phyloP scores from a whole-genome alignment of 2,329 filamentous ascomycete species.

The Apiospora rasikravindrae region DNA sequence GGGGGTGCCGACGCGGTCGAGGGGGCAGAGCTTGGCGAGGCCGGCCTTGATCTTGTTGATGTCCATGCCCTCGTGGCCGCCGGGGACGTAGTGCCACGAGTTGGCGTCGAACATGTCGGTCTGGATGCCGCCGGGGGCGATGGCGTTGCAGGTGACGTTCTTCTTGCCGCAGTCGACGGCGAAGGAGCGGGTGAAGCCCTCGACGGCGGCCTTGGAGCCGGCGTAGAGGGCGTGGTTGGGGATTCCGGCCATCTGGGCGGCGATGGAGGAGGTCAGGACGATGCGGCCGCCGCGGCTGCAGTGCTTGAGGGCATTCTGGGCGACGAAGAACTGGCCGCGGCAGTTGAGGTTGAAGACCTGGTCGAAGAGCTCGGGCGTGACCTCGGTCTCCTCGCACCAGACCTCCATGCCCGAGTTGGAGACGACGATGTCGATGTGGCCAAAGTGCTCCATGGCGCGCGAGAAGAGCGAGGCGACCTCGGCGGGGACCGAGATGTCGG shows the following conservation, averaged over 20 bases:
- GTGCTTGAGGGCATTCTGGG: constrained; percentile 75
- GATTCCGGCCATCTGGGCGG: constrained; percentile 68
- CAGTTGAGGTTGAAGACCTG: constrained; percentile 75
- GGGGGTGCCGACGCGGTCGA: constrained; percentile 62
- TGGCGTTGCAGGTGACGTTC: constrained; percentile 74
- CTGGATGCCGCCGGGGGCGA: constrained; percentile 76
- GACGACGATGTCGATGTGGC: constrained; percentile 73
- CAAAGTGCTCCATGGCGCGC: constrained; percentile 67
- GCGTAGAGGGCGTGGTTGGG: constrained; percentile 75
- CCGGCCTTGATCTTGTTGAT: constrained; percentile 59
- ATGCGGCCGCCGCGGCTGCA: constrained; percentile 73
- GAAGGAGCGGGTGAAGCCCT: constrained; percentile 74
- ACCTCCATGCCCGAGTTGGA: constrained; percentile 75
- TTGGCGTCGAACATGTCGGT: constrained; percentile 79
- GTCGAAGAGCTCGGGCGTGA: constrained; percentile 73
- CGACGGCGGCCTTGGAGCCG: constrained; percentile 73
- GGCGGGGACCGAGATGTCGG: constrained; percentile 66
- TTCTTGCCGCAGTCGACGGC: constrained; percentile 72
- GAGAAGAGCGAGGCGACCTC: constrained; percentile 69
- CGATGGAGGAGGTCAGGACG: constrained; percentile 75
- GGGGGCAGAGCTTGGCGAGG: constrained; percentile 62
- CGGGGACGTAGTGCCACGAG: constrained; percentile 68
- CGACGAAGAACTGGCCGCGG: constrained; percentile 78
- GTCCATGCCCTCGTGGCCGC: constrained; percentile 56
- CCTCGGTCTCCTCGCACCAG: constrained; percentile 73